Base-by-base conservation (phyloP, 164 flowering plant genomes). In the Vitis riparia region DNA sequence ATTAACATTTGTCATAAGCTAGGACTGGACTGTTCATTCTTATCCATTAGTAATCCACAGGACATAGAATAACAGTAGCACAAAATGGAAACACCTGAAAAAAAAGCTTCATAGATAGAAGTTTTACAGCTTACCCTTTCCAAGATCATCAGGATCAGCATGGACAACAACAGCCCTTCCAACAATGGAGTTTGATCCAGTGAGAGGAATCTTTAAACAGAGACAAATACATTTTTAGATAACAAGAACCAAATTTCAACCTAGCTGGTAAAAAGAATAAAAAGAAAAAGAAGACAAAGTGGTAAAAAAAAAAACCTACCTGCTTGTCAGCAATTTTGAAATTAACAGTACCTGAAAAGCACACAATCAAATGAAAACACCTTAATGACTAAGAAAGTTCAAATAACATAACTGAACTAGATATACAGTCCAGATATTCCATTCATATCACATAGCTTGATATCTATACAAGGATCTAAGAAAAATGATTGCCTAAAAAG, bases 151-250 rank as follows among this genome's bases (percentile, higher is more conserved):
- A 71, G 98, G 91, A 81, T 93, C 99, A 7, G 78, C 92, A 82
- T 95, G 99, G 62, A 95, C 98, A 79, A 95, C 99, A 70, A 95
- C 91, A 75, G 99, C 98, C 84, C 99, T 90, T 79, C 98, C 99
- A 71, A 95, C 65, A 68, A 95, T 85, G 59, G 99, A 93, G 52
- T 88, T 69, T 69, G 92, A 86, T 76, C 98, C 99, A 71, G 80
- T 59, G 27, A 95, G 93, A 68, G 98, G 97, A 76, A 95, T 90
- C 97, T 95, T 87, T 76, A 77, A 59, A 60, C 19, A 44, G 32
- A 59, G 14, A 60, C 2, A 8, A 13, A 3, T 23, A 0, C 14
- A 68, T 29, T 15, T 50, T 49, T 49, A 59, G 63, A 3, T 23
- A 2, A 55, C 63, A 1, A 19, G 56, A 56, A 19, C 23, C 23